Evolutionary conservation across 768 basidiomycete species (phyloP), one percentile per base, ranked within the genome.

Genomic region (Termitomyces eurrhizus): DNA sequence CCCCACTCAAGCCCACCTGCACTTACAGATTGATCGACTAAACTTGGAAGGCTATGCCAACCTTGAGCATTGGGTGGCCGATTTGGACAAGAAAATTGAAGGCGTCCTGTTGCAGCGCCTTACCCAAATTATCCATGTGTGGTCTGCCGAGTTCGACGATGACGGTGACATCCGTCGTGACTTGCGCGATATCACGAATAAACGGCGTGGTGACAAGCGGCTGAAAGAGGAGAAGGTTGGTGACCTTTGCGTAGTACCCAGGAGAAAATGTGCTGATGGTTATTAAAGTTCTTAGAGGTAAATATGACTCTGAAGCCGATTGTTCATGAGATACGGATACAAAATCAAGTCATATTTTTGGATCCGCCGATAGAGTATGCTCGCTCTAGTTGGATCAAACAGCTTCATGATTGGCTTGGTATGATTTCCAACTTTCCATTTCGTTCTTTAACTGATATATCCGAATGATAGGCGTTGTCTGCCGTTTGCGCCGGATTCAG

Each of bases 361-460:
- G 96, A 98, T 71, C 97, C 97, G 32, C 97, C 97, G 61, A 93
- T 98, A 77, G 96, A 98, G 72, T 85, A 92, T 67, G 94, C 96
- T 0, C 86, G 95, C 45, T 85, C 90, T 53, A 89, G 83, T 9
- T 98, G 95, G 95, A 83, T 95, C 62, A 83, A 81, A 49, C 91
- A 95, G 70, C 75, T 97, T 62, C 95, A 98, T 67, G 88, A 90
- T 60, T 93, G 93, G 88, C 78, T 98, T 14, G 92, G 92, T 89
- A 62, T 44, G 75, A 62, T 54, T 14, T 12, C 16, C 5, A 9
- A 11, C 33, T 5, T 2, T 2, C 21, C 39, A 33, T 33, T 11
- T 33, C 12, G 2, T 29, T 12, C 5, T 39, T 39, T 16, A 4
- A n/a, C 13, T 49, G 9, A 35, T 45, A 21, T 21, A 18, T 14